phyloP scores from a whole-genome alignment of 1,284 basidiomycete species.

The Vanrija sp. region DNA sequence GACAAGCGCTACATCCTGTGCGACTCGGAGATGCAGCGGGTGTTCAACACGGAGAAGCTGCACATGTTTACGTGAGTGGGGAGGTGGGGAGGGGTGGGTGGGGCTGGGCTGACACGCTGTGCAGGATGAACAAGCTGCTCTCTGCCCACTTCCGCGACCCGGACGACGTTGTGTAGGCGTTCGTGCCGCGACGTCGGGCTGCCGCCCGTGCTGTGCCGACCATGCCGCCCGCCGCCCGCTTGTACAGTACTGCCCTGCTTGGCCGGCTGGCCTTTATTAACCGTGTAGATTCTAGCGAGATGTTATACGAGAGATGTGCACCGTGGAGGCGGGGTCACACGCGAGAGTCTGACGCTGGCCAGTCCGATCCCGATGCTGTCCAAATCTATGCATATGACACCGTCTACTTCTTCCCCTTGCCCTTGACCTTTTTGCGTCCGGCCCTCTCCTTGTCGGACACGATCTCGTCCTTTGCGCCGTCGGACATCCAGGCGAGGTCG shows the following conservation, averaged over 20 bases:
- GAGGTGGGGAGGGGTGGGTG: background rate
- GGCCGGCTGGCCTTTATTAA: no score
- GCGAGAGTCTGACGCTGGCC: no score
- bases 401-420: slow-evolving; percentile 35
- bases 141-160: slow-evolving; percentile 39
- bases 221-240: no score
- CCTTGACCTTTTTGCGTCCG: slow-evolving; percentile 20
- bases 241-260: no score
- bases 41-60: slow-evolving; percentile 51
- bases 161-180: slow-evolving; percentile 27
- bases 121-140: slow-evolving; percentile 48
- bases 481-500: slow-evolving; percentile 48
- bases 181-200: background rate
- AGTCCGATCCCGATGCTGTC: no score
- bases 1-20: slow-evolving; percentile 54
- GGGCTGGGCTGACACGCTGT: background rate
- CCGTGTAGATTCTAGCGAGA: no score
- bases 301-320: no score
- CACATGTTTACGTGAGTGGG: slow-evolving; percentile 50
- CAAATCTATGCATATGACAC: no score
- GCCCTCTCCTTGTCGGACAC: slow-evolving; percentile 29
- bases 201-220: no score
- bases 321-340: no score
- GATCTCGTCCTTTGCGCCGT: slow-evolving; percentile 46
- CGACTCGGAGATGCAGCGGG: slow-evolving; percentile 48